Base-by-base conservation (phyloP, 306 rosid species). In the Cicer arietinum region DNA sequence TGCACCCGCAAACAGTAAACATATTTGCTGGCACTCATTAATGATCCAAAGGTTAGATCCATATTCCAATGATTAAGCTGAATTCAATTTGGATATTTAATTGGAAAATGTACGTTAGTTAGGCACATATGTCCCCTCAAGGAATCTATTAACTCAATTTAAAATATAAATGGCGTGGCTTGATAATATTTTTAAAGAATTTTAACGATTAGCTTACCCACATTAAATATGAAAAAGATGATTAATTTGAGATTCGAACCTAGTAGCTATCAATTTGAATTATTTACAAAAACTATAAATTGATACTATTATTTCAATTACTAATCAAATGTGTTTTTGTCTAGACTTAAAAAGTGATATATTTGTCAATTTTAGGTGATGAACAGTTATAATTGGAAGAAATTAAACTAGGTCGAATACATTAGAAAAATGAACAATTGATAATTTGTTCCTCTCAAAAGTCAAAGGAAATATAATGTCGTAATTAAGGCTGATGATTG, bases 61-160 rank as follows among this genome's bases (percentile, higher is more conserved):
- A 66, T 66, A 47, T 65, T 71, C 65, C 84, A 83, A 83, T 83
- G 87, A 79, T 79, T 83, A 79, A 76, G 45, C 54, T 25, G 41
- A 65, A 72, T 76, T 76, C 14, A 71, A 16, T 65, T 53, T 30
- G 50, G 59, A 65, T 66, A 70, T 75, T 79, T 76, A 75, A 79
- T 83, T 79, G 11, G 71, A 79, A 76, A 69, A 71, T 75, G 84
- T 83, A 79, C 37, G 79, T 79, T 66, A 79, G 79, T 79, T 71
- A 79, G 82, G 79, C 73, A 75, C 79, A 11, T n/a, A 43, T 63
- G 79, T 57, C 56, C 46, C 61, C 47, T 41, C 69, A 79, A 71
- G 73, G 81, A 79, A 83, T 83, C 69, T 58, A 35, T 41, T 37
- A 25, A 16, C 7, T 8, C 58, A 48, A 65, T n/a, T 30, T 20